Conservation (phyloP, 495 filamentous ascomycete species). For the Gamarada debralockiae region DNA sequence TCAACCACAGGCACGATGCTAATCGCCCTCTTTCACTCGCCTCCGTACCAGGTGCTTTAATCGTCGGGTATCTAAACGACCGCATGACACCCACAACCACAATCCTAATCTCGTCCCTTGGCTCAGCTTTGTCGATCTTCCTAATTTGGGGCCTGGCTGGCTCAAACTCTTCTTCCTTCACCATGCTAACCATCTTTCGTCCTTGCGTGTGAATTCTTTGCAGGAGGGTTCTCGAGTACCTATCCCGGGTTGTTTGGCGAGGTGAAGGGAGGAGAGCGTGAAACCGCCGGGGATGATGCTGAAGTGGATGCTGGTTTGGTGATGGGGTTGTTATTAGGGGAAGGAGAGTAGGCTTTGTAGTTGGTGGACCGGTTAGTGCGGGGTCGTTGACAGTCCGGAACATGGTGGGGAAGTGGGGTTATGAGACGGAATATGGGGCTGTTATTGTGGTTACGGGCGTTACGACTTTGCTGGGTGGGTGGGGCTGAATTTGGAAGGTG, state of each 20-base stretch:
- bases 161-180: conserved; percentile 40
- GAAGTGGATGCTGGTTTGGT: conserved; percentile 43
- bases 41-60: conserved; percentile 52
- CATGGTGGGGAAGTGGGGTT: conserved; percentile 31
- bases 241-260: conserved; percentile 64
- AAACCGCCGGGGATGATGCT: conserved; percentile 37
- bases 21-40: conserved; percentile 53
- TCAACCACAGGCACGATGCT: conserved; percentile 37
- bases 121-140: conserved; percentile 52
- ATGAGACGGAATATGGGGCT: conserved; percentile 48
- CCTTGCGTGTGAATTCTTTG: conserved; percentile 66
- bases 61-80: conserved; percentile 57
- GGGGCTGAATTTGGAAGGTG: conserved; percentile 20
- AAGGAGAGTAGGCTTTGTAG: conserved; percentile 62
- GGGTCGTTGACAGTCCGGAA: conserved; percentile 42
- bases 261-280: no score
- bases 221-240: conserved; percentile 55
- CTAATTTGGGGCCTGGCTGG: conserved; percentile 68
- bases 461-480: conserved; percentile 46
- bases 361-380: conserved; percentile 56
- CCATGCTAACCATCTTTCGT: conserved; percentile 60
- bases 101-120: conserved; percentile 54
- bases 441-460: conserved; percentile 53
- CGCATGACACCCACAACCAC: conserved; percentile 54
- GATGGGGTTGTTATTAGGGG: conserved; percentile 48